These are phyloP conservation scores for Candida dendrica DNA, from an alignment of 805 yeast genomes.

Conservation along the genomic window DNA sequence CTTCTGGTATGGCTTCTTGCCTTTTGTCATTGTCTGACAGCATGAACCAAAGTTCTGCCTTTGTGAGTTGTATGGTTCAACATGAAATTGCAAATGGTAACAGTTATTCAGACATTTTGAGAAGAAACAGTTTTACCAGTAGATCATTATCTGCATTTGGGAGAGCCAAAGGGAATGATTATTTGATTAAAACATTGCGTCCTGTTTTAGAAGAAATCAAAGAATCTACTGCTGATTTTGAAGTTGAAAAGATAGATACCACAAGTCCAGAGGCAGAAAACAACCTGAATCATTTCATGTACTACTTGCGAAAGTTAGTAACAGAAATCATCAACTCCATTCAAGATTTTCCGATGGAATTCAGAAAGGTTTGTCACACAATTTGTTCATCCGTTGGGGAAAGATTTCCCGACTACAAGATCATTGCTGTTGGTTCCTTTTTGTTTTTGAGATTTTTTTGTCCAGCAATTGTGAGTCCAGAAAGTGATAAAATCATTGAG, in stretches of 20 bases:
- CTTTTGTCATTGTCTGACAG: constrained; percentile 47
- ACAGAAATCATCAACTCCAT: constrained; percentile 52
- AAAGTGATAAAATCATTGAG: constrained; percentile 33
- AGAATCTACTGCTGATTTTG: constrained; percentile 46
- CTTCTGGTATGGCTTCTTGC: constrained; percentile 64
- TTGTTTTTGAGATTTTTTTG: constrained; percentile 74
- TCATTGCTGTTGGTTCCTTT: constrained; percentile 78
- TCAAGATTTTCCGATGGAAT: constrained; percentile 58
- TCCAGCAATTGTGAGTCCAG: constrained; percentile 90
- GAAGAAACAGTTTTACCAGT: constrained; percentile 80
- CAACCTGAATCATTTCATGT: constrained; percentile 42
- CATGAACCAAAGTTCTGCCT: constrained; percentile 32
- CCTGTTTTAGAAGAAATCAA: constrained; percentile 52
- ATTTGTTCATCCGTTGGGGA: constrained; percentile 48
- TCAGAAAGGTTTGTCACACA: constrained; percentile 63
- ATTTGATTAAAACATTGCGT: constrained; percentile 43
- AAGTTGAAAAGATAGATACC: constrained; percentile 46
- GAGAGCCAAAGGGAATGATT: constrained; percentile 55
- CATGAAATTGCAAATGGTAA: constrained; percentile 57
- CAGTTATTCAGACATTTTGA: constrained; percentile 63
- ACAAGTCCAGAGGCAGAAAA: constrained; percentile 31
- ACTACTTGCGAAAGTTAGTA: constrained; percentile 48
- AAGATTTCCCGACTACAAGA: constrained; percentile 61
- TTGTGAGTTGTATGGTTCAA: constrained; percentile 48
- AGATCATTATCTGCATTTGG: constrained; percentile 68